phyloP scores from a whole-genome alignment of 2,329 filamentous ascomycete species.

The Paraphaeosphaeria minitans region DNA sequence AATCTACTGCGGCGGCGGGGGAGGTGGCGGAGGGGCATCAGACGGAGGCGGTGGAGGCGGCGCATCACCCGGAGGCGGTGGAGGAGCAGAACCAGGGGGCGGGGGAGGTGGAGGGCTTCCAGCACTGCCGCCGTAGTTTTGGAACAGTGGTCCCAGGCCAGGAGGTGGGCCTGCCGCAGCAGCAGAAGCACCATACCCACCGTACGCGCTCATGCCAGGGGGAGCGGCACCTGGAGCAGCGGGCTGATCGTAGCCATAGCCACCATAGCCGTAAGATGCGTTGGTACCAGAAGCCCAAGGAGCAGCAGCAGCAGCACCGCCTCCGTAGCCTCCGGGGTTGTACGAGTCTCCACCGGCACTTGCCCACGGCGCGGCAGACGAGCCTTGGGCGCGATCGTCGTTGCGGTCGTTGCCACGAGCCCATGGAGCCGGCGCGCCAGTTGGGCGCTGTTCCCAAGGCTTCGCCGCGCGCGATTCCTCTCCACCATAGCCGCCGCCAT shows the following conservation, averaged over 20 bases:
- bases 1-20: conserved; percentile 63
- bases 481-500: conserved; percentile 51
- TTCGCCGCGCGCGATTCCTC: conserved; percentile 65
- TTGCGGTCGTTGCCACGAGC: conserved; percentile 49
- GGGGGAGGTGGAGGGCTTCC: conserved; percentile 65
- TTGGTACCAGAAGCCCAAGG: conserved; percentile 44
- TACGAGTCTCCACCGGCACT: conserved; percentile 35
- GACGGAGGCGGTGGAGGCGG: conserved; percentile 39
- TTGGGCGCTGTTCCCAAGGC: conserved; percentile 88
- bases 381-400: conserved; percentile 52
- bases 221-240: conserved; percentile 30
- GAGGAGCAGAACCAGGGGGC: conserved; percentile 63
- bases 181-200: conserved; percentile 44
- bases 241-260: conserved; percentile 38
- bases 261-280: conserved; percentile 51
- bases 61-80: conserved; percentile 62
- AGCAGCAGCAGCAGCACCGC: conserved; percentile 36
- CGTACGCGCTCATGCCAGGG: conserved; percentile 48
- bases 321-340: conserved; percentile 38
- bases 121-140: conserved; percentile 65
- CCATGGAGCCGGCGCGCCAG: conserved; percentile 85
- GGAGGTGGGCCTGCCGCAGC: conserved; percentile 51
- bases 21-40: conserved; percentile 61
- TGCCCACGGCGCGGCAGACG: conserved; percentile 49
- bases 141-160: conserved; percentile 68